Conservation (phyloP, 2,329 filamentous ascomycete genomes). For the Colletotrichum sp. region DNA sequence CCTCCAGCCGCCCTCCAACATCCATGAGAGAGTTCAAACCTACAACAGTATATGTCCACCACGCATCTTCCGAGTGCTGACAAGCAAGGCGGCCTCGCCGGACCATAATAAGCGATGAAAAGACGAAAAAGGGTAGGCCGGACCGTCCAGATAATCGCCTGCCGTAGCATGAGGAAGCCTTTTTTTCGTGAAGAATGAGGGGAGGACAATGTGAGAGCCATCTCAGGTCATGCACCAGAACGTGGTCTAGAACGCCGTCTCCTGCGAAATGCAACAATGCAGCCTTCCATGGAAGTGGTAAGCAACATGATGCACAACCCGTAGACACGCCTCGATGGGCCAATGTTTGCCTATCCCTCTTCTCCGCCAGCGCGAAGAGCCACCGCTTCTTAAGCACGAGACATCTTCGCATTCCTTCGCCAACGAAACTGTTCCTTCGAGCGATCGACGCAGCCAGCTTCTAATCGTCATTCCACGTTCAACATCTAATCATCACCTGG, state of each 20-base stretch:
- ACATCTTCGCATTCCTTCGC: constrained; percentile 11
- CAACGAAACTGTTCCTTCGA: constrained; percentile 29
- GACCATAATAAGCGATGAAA: constrained; percentile 16
- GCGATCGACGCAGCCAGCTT: constrained; percentile 18
- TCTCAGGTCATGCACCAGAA: constrained; percentile 56
- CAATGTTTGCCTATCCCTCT: not conserved
- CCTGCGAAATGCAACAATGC: constrained; percentile 40
- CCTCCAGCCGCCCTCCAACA: not conserved
- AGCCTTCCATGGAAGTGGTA: constrained; percentile 24
- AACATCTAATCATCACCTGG: constrained; percentile 19
- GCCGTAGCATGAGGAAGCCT: not conserved
- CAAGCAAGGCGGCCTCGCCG: not conserved
- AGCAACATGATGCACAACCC: constrained; percentile 1
- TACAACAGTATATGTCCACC: not conserved
- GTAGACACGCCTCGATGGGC: not conserved
- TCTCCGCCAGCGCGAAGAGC: not conserved
- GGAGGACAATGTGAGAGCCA: constrained; percentile 48
- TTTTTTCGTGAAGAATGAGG: constrained; percentile 21
- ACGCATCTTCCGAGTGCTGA: constrained; percentile 11
- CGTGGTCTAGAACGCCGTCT: constrained; percentile 51
- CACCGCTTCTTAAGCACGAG: not conserved
- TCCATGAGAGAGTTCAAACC: not conserved
- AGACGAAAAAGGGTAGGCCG: constrained; percentile 10
- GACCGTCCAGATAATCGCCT: constrained; percentile 7
- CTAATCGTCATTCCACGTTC: constrained; percentile 25